Conservation (phyloP, 1,284 basidiomycete species). For the Melanopsichium pennsylvanicum region DNA sequence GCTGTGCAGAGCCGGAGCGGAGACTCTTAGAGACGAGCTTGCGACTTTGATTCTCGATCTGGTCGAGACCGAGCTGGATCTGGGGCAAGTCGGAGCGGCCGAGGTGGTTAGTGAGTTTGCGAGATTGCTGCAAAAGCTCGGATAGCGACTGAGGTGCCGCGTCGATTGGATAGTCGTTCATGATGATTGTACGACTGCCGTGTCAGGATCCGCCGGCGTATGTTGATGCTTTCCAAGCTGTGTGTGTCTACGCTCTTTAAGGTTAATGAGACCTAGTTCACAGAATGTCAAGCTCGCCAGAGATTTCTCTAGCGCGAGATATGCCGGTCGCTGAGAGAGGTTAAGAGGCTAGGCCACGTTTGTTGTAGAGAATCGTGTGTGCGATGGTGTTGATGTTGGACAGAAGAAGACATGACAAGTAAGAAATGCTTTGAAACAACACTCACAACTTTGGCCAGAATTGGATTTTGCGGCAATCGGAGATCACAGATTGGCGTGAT, state of each 20-base stretch:
- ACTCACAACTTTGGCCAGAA: slow-evolving; percentile 1
- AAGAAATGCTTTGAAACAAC: slow-evolving; percentile 10
- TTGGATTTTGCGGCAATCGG: slow-evolving; percentile 18
- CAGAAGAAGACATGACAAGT: neutral
- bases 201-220: neutral
- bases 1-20: slow-evolving; percentile 72
- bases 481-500: slow-evolving; percentile 3
- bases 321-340: too few species aligned
- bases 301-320: too few species aligned
- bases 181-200: neutral
- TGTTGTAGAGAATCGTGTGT: too few species aligned
- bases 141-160: slow-evolving; percentile 53
- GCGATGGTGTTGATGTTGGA: slow-evolving; percentile 2
- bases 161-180: slow-evolving; percentile 55
- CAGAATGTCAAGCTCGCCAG: too few species aligned
- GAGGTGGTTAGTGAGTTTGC: slow-evolving; percentile 61
- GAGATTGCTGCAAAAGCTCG: slow-evolving; percentile 62
- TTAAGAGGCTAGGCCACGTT: too few species aligned
- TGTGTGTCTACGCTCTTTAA: too few species aligned
- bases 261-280: too few species aligned
- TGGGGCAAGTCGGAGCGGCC: slow-evolving; percentile 76
- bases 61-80: slow-evolving; percentile 85
- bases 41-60: slow-evolving; percentile 80
- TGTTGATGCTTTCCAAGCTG: too few species aligned
- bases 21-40: slow-evolving; percentile 60